Base-by-base conservation (phyloP, 129 eudicot species). In the Pulicaria dysenterica region DNA sequence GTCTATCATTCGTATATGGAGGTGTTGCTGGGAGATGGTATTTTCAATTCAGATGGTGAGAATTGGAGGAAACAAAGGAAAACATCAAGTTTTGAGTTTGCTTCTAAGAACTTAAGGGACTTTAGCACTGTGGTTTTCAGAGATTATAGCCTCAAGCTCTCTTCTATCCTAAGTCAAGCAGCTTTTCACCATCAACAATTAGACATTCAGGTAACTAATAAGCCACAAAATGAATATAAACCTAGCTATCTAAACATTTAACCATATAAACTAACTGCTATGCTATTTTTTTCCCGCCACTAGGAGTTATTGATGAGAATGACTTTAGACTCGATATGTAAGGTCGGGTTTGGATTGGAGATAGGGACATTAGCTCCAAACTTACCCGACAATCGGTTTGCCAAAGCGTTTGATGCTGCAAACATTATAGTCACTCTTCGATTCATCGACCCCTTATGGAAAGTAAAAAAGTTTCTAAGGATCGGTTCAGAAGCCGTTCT, bases 311-410 rank as follows among this genome's bases (percentile, higher is more conserved):
- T 94, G 78, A 90, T 94, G 99, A 94, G 99, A 81, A 90, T 94
- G 99, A 94, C 99, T 61, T 83, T 94, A 77, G 99, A 94, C 80
- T 94, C 99, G 24, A 94, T 94, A 75, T 94, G 99, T 71, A 90
- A 94, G 78, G 99, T 94, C 70, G 99, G 99, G 56, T 94, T 94
- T 82, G 99, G 97, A 10, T 97, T 94, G 24, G 97, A 88, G 75
- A 90, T 94, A 57, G 94, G 99, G 50, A 90, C 97, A 36, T 63
- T 94, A 77, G 86, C 78, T 82, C 97, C 96, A 6, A 58, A 90
- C 62, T 80, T 90, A 72, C 97, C 96, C 13, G 86, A 90, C 2
- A 87, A 90, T 47, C 58, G 63, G 6, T 94, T 90, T 76, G 99
- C 97, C 0, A 53, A 77, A 73, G 97, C 97, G 5, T 94, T 94